Evolutionary conservation across 176 grass and related monocot species (phyloP).

Genomic region (Aegilops longissima): DNA sequence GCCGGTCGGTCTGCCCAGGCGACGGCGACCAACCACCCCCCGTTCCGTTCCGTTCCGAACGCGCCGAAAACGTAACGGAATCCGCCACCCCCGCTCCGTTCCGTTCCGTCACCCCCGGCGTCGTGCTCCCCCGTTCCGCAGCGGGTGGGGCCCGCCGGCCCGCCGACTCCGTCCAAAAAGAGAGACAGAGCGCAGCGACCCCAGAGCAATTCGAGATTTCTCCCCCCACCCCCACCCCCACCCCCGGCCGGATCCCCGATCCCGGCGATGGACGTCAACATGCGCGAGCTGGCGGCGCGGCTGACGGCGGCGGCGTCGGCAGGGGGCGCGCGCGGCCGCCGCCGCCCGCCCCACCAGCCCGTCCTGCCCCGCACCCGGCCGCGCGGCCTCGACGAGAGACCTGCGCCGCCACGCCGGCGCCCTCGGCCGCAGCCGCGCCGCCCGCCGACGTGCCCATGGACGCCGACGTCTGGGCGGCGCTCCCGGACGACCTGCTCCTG

Average conservation of each 20-base stretch:
- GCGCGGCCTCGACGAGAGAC: conserved; percentile 89
- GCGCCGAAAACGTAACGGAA: neutral
- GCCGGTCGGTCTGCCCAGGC: neutral
- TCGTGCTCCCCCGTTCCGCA: neutral
- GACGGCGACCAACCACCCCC: neutral
- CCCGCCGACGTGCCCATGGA: conserved; percentile 71
- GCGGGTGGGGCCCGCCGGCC: conserved; percentile 22
- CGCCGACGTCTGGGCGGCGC: conserved; percentile 54
- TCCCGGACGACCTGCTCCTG: conserved; percentile 79
- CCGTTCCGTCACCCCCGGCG: neutral
- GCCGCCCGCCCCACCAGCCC: conserved; percentile 56
- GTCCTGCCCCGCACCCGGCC: conserved; percentile 71
- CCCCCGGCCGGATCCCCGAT: neutral
- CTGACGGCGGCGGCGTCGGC: neutral
- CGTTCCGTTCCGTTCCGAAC: neutral
- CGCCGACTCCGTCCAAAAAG: conserved; percentile 48
- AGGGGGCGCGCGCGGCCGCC: neutral
- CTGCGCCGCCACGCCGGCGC: conserved; percentile 41
- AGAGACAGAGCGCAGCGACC: neutral
- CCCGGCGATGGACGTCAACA: conserved; percentile 33
- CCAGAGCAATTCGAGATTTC: neutral
- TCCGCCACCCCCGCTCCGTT: neutral
- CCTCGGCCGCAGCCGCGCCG: conserved; percentile 8
- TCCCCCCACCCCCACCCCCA: no score
- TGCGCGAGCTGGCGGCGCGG: neutral